Base-by-base conservation (phyloP, 225 moss, liverwort and hornwort species). In the Ulota crispa region DNA sequence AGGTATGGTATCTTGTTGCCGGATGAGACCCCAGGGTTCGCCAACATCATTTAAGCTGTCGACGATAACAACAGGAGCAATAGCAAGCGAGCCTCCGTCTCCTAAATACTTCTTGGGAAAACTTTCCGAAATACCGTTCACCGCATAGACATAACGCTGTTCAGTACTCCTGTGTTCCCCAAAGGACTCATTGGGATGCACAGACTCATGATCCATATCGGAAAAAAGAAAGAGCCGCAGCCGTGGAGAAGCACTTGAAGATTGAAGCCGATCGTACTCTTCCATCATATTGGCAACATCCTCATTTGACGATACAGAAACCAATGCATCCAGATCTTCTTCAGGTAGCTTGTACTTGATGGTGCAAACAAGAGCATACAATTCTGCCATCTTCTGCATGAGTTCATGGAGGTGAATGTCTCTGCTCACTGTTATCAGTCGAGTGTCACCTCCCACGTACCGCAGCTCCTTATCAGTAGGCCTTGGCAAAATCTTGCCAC, bases 281-380 rank as follows among this genome's bases (percentile, higher is more conserved):
- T 99, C 98, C 94, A 99, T 93, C 98, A 99, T 99, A 62, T 93
- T 95, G 26, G 92, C 85, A 32, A 99, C 90, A 75, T 99, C 98
- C 80, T 99, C 98, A 77, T 99, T 86, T 5, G 95, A 94, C 13
- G 94, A 89, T 10, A 99, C 95, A 41, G 98, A 95, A 65, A 99
- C 90, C 57, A 99, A 89, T n/a, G 98, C 93, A 88, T 99, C 98
- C 79, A 99, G 94, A 88, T 99, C 98, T 84, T 99, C 95, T 75
- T 95, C 93, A 1, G 98, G 98, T 66, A 95, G 64, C 85, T 99
- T 94, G 84, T 94, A 99, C 82, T 99, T 99, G 30, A 99, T 83
- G 6, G 83, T 89, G 65, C 82, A 85, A 65, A 78, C 71, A 61
- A 88, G 86, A 65, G 87, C 79, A 79, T 90, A 99, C 13, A 93